Evolutionary conservation across 148 eudicot genomes (phyloP).

Genomic region (Camellia sinensis): DNA sequence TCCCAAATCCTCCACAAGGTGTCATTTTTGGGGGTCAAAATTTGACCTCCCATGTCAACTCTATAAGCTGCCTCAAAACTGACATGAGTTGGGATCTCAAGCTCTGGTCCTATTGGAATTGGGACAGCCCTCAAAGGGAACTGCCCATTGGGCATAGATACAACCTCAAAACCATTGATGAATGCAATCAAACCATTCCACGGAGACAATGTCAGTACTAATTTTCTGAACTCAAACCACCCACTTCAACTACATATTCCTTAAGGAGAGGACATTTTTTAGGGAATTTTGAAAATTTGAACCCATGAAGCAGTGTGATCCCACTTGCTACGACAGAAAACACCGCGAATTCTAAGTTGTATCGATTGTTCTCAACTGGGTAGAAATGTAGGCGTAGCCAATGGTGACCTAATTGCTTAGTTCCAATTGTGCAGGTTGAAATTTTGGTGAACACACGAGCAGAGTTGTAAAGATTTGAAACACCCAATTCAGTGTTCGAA

Average conservation of each 20-base stretch:
- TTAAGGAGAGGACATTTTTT: constrained; percentile 6
- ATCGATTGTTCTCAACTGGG: constrained; percentile 13
- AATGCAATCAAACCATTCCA: constrained; percentile 20
- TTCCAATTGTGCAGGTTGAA: not conserved
- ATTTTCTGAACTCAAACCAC: constrained; percentile 6
- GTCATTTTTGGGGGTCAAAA: constrained; percentile 23
- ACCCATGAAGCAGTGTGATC: constrained; percentile 21
- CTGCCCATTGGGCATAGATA: constrained; percentile 18
- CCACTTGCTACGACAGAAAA: constrained; percentile 25
- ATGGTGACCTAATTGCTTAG: constrained; percentile 16
- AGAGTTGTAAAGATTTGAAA: constrained; percentile 1
- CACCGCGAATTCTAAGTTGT: constrained; percentile 10
- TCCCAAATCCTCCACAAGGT: constrained; percentile 29
- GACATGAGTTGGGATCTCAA: constrained; percentile 10
- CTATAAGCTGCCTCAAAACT: constrained; percentile 22
- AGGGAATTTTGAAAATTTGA: constrained; percentile 10
- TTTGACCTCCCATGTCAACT: constrained; percentile 29
- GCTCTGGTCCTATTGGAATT: not conserved
- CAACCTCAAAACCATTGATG: constrained; percentile 20
- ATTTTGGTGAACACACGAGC: not conserved
- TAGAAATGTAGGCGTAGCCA: constrained; percentile 24
- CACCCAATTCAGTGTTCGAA: not conserved
- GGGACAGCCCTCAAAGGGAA: constrained; percentile 18
- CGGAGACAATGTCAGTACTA: constrained; percentile 19
- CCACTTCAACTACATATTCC: constrained; percentile 20